These are phyloP conservation scores for Ceriops decandra DNA, from an alignment of 345 rosid genomes.

Conservation along the genomic window DNA sequence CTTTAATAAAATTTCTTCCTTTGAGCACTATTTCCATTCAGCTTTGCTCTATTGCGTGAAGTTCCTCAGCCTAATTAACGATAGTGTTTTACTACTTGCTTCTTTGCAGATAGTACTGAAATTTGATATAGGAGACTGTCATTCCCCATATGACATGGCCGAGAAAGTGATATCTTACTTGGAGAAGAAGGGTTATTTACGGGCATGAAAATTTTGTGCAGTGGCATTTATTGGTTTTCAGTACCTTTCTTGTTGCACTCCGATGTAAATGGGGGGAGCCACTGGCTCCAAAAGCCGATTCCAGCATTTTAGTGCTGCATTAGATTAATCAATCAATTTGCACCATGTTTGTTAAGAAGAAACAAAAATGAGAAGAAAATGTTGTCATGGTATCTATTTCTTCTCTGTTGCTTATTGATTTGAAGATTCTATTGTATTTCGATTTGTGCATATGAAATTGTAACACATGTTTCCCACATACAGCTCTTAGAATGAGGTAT, in stretches of 20 bases:
- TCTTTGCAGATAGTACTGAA: slow-evolving; percentile 15
- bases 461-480: too few species aligned
- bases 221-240: background rate
- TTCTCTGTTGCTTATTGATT: too few species aligned
- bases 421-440: too few species aligned
- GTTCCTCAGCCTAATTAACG: background rate
- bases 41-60: background rate
- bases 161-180: slow-evolving; percentile 17
- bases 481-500: too few species aligned
- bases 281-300: background rate
- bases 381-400: too few species aligned
- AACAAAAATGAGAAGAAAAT: too few species aligned
- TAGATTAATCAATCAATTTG: background rate
- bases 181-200: slow-evolving; percentile 24
- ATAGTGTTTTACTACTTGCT: background rate
- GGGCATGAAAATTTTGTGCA: slow-evolving; percentile 1
- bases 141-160: slow-evolving; percentile 22
- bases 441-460: too few species aligned
- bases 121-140: slow-evolving; percentile 17
- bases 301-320: background rate
- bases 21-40: background rate
- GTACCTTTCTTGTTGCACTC: background rate
- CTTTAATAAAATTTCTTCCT: background rate
- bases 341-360: too few species aligned
- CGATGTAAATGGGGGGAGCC: background rate